Conservation (phyloP, 495 filamentous ascomycete genomes). For the Talaromyces proteolyticus region DNA sequence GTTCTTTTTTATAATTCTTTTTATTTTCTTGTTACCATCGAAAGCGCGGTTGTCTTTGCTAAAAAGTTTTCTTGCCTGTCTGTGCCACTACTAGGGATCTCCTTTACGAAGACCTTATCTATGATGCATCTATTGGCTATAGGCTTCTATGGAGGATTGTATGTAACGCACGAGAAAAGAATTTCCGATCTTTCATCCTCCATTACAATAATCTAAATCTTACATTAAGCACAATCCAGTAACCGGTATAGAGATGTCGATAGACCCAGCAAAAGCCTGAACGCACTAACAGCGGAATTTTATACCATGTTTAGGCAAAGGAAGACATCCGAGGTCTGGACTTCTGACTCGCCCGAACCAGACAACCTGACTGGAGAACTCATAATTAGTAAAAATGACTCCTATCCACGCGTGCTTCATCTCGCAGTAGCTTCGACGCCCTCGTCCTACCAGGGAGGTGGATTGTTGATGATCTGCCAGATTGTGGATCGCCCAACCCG, state of each 20-base stretch:
- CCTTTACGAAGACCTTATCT: background rate
- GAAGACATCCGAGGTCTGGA: too few species aligned
- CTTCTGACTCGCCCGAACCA: too few species aligned
- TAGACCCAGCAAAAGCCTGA: too few species aligned
- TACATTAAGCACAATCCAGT: too few species aligned
- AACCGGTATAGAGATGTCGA: too few species aligned
- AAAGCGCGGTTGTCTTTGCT: background rate
- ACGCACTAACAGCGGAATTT: too few species aligned
- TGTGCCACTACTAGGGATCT: background rate
- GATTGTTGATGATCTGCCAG: background rate
- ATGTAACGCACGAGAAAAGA: background rate
- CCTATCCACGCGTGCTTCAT: too few species aligned
- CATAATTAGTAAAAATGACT: too few species aligned
- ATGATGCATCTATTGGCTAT: background rate
- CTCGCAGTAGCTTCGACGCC: background rate
- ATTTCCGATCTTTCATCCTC: background rate
- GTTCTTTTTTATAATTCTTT: background rate
- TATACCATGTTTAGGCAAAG: too few species aligned
- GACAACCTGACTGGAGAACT: too few species aligned
- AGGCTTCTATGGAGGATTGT: background rate
- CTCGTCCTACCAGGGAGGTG: background rate
- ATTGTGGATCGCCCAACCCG: too few species aligned
- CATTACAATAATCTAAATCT: background rate
- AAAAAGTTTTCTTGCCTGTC: background rate
- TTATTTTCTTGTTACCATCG: background rate